Conservation (phyloP, 2,329 filamentous ascomycete genomes). For the Pseudogymnoascus destructans region DNA sequence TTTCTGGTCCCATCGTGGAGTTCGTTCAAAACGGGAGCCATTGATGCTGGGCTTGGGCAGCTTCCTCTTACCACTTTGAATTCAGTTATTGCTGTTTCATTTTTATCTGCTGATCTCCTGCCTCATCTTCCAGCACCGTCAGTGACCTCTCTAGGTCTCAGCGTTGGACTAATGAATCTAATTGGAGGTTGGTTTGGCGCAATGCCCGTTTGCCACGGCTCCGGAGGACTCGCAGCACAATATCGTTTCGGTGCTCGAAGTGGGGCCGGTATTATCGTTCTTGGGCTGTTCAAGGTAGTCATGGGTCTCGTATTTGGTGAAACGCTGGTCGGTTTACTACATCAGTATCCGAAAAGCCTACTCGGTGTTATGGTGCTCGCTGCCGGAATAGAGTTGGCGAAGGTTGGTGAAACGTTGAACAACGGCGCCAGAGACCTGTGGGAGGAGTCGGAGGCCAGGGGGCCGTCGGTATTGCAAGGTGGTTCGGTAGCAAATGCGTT, state of each 20-base stretch:
- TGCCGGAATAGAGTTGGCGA: slow-evolving; percentile 74
- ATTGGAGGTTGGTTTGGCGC: slow-evolving; percentile 80
- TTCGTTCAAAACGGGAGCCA: slow-evolving; percentile 38
- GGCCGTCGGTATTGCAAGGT: background rate
- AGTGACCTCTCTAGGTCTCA: slow-evolving; percentile 66
- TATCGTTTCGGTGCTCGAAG: slow-evolving; percentile 84
- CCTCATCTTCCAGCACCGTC: slow-evolving; percentile 54
- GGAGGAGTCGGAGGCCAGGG: slow-evolving; percentile 35
- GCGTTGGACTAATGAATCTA: slow-evolving; percentile 74
- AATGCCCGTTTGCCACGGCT: slow-evolving; percentile 92
- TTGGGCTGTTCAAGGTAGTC: slow-evolving; percentile 62
- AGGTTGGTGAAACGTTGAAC: slow-evolving; percentile 74
- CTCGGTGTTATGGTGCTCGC: slow-evolving; percentile 84
- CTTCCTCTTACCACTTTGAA: slow-evolving; percentile 86
- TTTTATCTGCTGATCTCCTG: slow-evolving; percentile 65
- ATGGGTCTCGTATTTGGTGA: slow-evolving; percentile 66
- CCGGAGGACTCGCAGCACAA: slow-evolving; percentile 80
- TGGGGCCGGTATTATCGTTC: slow-evolving; percentile 67
- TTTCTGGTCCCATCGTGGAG: slow-evolving; percentile 32
- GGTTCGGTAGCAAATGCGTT: slow-evolving; percentile 27
- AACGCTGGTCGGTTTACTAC: slow-evolving; percentile 56
- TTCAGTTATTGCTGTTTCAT: slow-evolving; percentile 76
- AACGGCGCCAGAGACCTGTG: slow-evolving; percentile 50
- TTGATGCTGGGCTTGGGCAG: slow-evolving; percentile 55
- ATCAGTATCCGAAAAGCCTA: slow-evolving; percentile 60